These are phyloP conservation scores for Schizophyllum commune DNA, from an alignment of 1,284 basidiomycete genomes.

Conservation along the genomic window DNA sequence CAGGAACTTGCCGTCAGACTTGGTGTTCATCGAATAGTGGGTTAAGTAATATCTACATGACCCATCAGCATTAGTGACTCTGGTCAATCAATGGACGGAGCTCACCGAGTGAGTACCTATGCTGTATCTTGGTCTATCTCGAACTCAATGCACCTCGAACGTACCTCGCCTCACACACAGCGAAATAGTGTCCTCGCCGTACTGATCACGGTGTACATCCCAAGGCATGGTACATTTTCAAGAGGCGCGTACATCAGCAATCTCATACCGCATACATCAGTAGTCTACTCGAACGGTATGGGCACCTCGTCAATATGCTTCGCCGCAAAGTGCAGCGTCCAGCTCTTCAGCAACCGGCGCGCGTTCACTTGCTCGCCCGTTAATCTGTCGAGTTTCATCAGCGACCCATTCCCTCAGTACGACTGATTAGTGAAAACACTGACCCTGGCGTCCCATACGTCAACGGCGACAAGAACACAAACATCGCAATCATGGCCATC, in stretches of 20 bases:
- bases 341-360: constrained; percentile 64
- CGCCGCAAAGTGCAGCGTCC: constrained; percentile 81
- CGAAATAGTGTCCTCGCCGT: too few relatives aligned
- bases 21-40: too few relatives aligned
- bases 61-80: too few relatives aligned
- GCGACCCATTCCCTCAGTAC: background rate
- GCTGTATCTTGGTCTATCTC: too few relatives aligned
- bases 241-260: background rate
- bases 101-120: too few relatives aligned
- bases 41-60: too few relatives aligned
- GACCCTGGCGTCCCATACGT: constrained; percentile 92
- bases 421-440: constrained; percentile 23
- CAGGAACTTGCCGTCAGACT: background rate
- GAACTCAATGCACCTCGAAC: too few relatives aligned
- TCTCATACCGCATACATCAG: too few relatives aligned
- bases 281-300: background rate
- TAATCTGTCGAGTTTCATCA: constrained; percentile 38
- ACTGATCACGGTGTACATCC: too few relatives aligned
- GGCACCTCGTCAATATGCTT: constrained; percentile 43
- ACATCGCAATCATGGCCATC: constrained; percentile 54
- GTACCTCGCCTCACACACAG: too few relatives aligned
- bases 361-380: constrained; percentile 68
- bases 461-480: constrained; percentile 74
- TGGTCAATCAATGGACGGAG: too few relatives aligned
- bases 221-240: background rate